A percentile compares a stretch with the other conserved stretches of the same genome.
phyloP scores from a whole-genome alignment of 371 early-diverging fungal species.

The Mortierella sp. region DNA sequence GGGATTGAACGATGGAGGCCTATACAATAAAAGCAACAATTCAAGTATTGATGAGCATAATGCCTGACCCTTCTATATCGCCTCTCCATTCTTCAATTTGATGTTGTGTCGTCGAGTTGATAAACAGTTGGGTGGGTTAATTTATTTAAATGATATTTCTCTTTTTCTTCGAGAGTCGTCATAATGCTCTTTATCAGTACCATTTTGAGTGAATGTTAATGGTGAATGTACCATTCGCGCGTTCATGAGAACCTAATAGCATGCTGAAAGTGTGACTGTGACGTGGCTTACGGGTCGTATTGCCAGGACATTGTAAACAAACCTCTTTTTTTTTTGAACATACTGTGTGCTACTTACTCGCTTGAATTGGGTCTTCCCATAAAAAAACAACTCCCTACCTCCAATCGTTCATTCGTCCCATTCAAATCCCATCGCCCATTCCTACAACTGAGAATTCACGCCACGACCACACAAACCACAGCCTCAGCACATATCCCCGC shows the following conservation, averaged over 20 bases:
- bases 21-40: slow-evolving; percentile 3
- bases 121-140: not conserved
- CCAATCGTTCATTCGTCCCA: not conserved
- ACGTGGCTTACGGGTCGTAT: slow-evolving; percentile 21
- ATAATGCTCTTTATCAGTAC: not conserved
- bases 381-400: not conserved
- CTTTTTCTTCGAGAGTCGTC: no score
- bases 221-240: not conserved
- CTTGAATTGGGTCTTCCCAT: slow-evolving; percentile 13
- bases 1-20: slow-evolving; percentile 82
- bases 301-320: slow-evolving; percentile 15
- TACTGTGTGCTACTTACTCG: not conserved
- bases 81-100: not conserved
- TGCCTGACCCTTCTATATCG: not conserved
- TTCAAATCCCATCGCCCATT: not conserved
- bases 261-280: slow-evolving; percentile 19
- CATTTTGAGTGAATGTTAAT: slow-evolving; percentile 4
- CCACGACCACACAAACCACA: not conserved
- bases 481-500: not conserved
- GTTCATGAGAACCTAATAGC: not conserved
- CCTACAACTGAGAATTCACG: not conserved
- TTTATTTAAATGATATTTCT: no score
- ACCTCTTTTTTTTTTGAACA: slow-evolving; percentile 22
- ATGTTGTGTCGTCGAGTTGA: not conserved
- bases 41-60: not conserved